A percentile compares a stretch with the other conserved stretches of the same genome.
phyloP scores from a whole-genome alignment of 2,329 filamentous ascomycete species.

The Venturia carpophila region DNA sequence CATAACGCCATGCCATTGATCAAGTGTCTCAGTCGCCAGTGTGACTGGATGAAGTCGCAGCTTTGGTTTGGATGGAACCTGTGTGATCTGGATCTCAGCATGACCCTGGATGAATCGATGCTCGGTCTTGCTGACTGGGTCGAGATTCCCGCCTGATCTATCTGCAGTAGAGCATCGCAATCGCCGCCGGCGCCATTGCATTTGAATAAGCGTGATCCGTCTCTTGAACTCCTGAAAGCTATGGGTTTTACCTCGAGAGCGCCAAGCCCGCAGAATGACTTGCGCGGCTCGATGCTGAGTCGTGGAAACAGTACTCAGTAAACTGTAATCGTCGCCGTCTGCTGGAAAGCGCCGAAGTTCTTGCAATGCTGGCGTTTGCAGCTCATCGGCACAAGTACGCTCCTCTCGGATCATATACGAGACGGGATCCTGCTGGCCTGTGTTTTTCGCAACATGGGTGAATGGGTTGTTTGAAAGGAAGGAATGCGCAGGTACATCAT shows the following conservation, averaged over 20 bases:
- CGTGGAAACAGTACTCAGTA: conserved; percentile 22
- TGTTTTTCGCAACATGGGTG: neutral
- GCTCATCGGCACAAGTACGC: neutral
- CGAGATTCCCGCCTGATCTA: neutral
- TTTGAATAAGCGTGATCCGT: conserved; percentile 33
- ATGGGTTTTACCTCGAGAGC: conserved; percentile 25
- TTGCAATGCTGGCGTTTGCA: neutral
- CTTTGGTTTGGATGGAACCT: conserved; percentile 27
- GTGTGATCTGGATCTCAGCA: conserved; percentile 30
- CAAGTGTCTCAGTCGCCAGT: conserved; percentile 54
- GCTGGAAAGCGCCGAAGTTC: neutral
- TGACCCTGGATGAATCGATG: conserved; percentile 20
- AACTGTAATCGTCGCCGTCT: conserved; percentile 14
- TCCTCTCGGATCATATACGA: conserved; percentile 16
- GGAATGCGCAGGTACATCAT: conserved; percentile 4
- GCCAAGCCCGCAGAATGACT: conserved; percentile 32
- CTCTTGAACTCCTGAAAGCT: conserved; percentile 33
- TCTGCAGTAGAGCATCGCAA: neutral
- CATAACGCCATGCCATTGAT: conserved; percentile 63
- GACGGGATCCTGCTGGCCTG: neutral
- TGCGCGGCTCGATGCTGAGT: conserved; percentile 25
- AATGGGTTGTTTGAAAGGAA: conserved; percentile 9
- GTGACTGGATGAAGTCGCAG: conserved; percentile 38
- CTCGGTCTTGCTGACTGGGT: neutral
- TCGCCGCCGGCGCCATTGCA: conserved; percentile 27